Percentiles rank a stretch among this genome's conserved stretches.
These are phyloP conservation scores for Lachancea nothofagi DNA, from an alignment of 805 yeast genomes.

Conservation along the genomic window DNA sequence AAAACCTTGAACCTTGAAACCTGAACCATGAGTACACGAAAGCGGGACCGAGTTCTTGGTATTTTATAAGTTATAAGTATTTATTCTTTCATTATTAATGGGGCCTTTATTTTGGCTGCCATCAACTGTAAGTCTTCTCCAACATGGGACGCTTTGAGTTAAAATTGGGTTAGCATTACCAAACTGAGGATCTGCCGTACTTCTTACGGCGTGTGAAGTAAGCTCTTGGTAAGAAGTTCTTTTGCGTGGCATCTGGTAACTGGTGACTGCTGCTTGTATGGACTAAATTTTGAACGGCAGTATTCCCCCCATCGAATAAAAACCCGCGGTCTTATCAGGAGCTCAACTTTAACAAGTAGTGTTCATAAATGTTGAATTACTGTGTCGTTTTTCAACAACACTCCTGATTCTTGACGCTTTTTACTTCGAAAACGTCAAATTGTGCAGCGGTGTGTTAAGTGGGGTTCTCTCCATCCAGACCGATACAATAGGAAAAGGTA, in stretches of 20 bases:
- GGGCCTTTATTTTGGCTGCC: no score
- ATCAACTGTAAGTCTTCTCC: no score
- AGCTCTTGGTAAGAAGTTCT: background rate
- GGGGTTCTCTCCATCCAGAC: background rate
- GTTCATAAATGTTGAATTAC: background rate
- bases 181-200: no score
- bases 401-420: background rate
- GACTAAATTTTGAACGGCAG: background rate
- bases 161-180: no score
- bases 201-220: no score
- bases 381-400: background rate
- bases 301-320: background rate
- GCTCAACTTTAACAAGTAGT: background rate
- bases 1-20: no score
- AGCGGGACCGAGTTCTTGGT: no score
- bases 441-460: background rate
- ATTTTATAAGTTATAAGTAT: no score
- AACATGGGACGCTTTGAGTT: no score
- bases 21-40: no score
- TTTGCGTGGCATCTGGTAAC: background rate
- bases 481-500: no score
- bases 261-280: background rate
- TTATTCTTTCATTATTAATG: no score
- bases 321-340: background rate
- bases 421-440: background rate